Percentiles rank a stretch among this genome's conserved stretches.
phyloP scores from a whole-genome alignment of 306 rosid genomes.

The Cicer bijugum region DNA sequence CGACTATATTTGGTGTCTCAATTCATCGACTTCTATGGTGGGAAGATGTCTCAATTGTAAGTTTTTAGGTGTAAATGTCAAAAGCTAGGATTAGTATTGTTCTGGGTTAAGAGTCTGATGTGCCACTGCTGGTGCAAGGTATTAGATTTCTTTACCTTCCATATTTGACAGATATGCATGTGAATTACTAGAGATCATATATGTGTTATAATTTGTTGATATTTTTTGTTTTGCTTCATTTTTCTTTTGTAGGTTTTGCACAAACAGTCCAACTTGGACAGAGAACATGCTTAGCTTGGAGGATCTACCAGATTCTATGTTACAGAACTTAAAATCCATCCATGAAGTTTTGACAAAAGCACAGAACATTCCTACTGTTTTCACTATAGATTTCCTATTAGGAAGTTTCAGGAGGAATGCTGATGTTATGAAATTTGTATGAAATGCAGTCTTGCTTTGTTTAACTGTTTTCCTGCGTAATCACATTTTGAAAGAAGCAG shows the following conservation, averaged over 20 bases:
- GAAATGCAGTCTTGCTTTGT: constrained; percentile 74
- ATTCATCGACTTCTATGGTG: constrained; percentile 84
- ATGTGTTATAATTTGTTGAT: constrained; percentile 32
- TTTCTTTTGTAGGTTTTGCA: constrained; percentile 59
- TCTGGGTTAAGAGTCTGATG: constrained; percentile 13
- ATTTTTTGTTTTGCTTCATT: constrained; percentile 40
- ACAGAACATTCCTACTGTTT: constrained; percentile 49
- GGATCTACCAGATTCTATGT: constrained; percentile 67
- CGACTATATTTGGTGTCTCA: constrained; percentile 70
- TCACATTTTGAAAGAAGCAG: constrained; percentile 80
- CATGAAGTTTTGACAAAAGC: constrained; percentile 54
- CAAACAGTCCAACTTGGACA: constrained; percentile 75
- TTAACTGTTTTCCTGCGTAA: constrained; percentile 80
- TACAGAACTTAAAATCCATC: constrained; percentile 61
- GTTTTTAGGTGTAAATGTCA: constrained; percentile 47
- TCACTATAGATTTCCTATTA: constrained; percentile 67
- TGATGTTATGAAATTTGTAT: constrained; percentile 77
- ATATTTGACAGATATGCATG: constrained; percentile 19
- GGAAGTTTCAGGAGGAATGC: constrained; percentile 56
- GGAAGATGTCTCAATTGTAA: constrained; percentile 75
- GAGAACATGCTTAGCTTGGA: constrained; percentile 72
- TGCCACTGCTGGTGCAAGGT: constrained; percentile 5
- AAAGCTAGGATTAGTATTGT: constrained; percentile 18
- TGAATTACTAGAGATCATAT: constrained; percentile 20
- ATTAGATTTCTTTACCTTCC: constrained; percentile 24